Evolutionary conservation across 2,329 filamentous ascomycete genomes (phyloP), one percentile per base, ranked within the genome.

Genomic region (Orbilia ellipsospora): DNA sequence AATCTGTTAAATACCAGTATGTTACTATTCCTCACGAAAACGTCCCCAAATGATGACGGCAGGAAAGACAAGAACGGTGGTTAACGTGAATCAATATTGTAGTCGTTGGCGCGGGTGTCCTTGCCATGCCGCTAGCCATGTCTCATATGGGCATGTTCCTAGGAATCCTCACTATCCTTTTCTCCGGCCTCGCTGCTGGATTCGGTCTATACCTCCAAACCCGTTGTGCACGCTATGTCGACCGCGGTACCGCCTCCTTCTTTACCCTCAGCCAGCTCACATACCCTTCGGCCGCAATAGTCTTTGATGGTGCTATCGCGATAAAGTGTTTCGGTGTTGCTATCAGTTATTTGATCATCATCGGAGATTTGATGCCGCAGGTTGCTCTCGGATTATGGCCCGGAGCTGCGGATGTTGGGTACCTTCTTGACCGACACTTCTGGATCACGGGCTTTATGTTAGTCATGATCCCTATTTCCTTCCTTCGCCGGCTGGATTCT

Each of bases 361-460:
- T 99, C 79, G 95, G 95, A 60, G 95, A 99, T 82, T 85, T 99
- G 77, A 99, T 99, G 95, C 95, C 95, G 0, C 94, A 93, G 45
- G 95, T 99, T 8, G 89, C 95, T 23, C 84, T 89, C 75, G 95
- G 94, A 3, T 94, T 99, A 82, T 88, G 89, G 76, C 86, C 87
- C 56, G 84, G 85, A 59, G 87, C 88, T 18, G 87, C 86, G 16
- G 86, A 88, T 1, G 84, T 90, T 52, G 87, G 89, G 0, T 98
- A 94, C 80, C 84, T 98, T 77, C 87, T 94, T 51, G 93, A 98
- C 81, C 88, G 95, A 60, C 91, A 95, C 81, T 99, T 99, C 82
- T 99, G 95, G 95, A 92, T 99, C 77, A 98, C 95, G 1, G 94
- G 90, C 0, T 99, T 99, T 81, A 97, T 99, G 93, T 91, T 82